These are phyloP conservation scores for Pneumocystis oryctolagi DNA, from an alignment of 1,139 yeast species.

Conservation along the genomic window DNA sequence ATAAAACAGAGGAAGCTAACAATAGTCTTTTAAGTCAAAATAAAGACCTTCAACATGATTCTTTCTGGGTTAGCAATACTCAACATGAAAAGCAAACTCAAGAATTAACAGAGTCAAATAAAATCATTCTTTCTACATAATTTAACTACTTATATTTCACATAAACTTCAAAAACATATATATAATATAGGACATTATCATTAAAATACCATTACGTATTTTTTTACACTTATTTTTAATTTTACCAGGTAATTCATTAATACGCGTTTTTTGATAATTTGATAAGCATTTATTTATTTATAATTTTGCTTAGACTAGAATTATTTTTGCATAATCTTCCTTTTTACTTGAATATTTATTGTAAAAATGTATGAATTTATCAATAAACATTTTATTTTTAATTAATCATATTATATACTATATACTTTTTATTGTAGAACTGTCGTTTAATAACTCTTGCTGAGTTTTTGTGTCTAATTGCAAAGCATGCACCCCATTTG, in stretches of 20 bases:
- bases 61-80: neutral
- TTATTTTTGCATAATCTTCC: neutral
- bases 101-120: neutral
- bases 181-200: neutral
- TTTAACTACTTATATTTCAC: neutral
- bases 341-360: neutral
- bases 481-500: conserved; percentile 71
- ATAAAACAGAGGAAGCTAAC: neutral
- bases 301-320: neutral
- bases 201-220: neutral
- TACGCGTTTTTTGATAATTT: neutral
- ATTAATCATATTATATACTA: neutral
- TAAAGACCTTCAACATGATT: neutral
- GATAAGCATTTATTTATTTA: neutral
- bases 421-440: neutral
- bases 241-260: neutral
- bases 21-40: neutral
- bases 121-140: neutral
- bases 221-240: neutral
- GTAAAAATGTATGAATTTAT: neutral
- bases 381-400: neutral
- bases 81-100: neutral
- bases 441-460: conserved; percentile 28
- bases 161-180: neutral
- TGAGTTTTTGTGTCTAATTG: conserved; percentile 75